Evolutionary conservation across 108 stramenopile genomes (phyloP), one percentile per base, ranked within the genome.

Genomic region (Nitzschia sp.): DNA sequence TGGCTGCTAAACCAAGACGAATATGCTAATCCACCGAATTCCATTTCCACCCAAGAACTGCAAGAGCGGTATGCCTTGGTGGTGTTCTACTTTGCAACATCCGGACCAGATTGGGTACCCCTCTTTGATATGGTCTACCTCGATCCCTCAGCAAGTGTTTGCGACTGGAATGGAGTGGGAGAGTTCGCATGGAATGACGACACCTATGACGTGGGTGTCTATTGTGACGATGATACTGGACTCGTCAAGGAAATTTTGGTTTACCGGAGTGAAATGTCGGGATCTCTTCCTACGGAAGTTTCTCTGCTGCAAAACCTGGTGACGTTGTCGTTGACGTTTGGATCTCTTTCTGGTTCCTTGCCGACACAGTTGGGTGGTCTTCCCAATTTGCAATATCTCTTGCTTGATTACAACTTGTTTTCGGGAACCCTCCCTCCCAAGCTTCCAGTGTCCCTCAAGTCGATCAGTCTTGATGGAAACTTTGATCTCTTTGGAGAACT

Each of bases 401-500:
- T 19, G 37, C 34, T n/a, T 20, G 39, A 42, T 10, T 52, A 22
- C 20, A 67, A 42, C 43, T 10, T n/a, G 40, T 65, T 83, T n/a
- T 77, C 63, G 14, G 83, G 83, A 14, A 71, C 51, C 5, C 34
- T 83, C 10, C 83, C 83, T n/a, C 42, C 73, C 11, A 73, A 83
- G 54, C 51, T 83, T 11, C 29, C 29, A 34, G 29, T 34, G 5
- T 34, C 29, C 29, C 29, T 34, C 29, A 34, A 34, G 5, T 3
- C 29, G 29, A 34, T 34, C 29, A 34, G 83, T 79, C 7, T 26
- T 61, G 22, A 10, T 59, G 51, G 50, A 17, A 22, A 29, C 50
- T 7, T 66, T 11, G 53, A 54, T 19, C 52, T 57, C 5, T 34
- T 29, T 59, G 8, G 60, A 37, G 44, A 53, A 62, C 70, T 63